These are phyloP conservation scores for Pseudogymnoascus sp. DNA, from an alignment of 2,329 filamentous ascomycete genomes.

Conservation along the genomic window DNA sequence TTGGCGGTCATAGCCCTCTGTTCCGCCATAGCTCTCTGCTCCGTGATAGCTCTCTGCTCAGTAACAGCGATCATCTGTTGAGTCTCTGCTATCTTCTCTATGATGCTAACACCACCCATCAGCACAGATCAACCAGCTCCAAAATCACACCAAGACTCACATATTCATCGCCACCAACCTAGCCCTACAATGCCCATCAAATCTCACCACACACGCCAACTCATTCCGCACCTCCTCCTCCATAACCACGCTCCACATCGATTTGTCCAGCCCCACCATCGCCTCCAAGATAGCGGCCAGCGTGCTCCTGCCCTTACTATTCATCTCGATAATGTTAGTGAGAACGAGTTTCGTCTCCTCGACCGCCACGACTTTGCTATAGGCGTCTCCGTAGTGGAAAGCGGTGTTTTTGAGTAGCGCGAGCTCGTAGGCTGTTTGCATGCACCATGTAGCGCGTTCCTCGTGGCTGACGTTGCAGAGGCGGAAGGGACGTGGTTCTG, in stretches of 20 bases:
- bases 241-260: background rate
- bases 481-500: background rate
- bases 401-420: background rate
- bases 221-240: slow-evolving; percentile 4
- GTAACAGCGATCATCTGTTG: background rate
- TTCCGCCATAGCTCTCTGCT: background rate
- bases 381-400: slow-evolving; percentile 4
- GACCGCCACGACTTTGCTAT: background rate
- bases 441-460: background rate
- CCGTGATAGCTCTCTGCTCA: background rate
- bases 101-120: background rate
- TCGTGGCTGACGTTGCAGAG: slow-evolving; percentile 2
- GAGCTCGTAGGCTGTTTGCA: background rate
- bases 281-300: background rate
- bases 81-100: background rate
- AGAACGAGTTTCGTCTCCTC: slow-evolving; percentile 6
- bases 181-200: slow-evolving; percentile 1
- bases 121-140: background rate
- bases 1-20: background rate
- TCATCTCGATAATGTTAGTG: background rate
- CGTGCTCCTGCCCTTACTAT: background rate
- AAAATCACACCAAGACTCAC: background rate
- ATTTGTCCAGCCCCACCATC: background rate
- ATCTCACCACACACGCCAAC: background rate
- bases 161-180: background rate